Percentiles rank a stretch among this genome's conserved stretches.
Evolutionary conservation across 108 stramenopile species (phyloP).

Genomic region (Nannochloropsis oceanica): DNA sequence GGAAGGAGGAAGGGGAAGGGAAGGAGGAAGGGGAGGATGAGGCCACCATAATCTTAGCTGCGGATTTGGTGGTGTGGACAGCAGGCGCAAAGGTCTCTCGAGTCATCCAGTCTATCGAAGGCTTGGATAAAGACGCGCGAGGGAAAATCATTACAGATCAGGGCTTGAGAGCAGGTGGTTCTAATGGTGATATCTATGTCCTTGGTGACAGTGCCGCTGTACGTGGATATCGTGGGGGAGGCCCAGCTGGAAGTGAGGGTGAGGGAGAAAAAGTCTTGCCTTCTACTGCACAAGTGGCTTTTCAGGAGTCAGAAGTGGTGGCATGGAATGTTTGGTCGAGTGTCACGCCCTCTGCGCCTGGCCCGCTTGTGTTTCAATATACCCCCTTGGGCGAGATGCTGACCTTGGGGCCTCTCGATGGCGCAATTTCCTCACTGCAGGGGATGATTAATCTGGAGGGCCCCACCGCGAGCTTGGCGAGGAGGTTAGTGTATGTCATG

Average conservation of each 20-base stretch:
- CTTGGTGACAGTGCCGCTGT: background rate
- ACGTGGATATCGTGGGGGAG: background rate
- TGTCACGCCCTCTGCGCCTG: background rate
- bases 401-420: constrained; percentile 28
- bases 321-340: constrained; percentile 29
- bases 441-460: constrained; percentile 50
- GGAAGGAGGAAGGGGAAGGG: background rate
- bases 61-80: constrained; percentile 21
- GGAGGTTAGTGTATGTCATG: constrained; percentile 53
- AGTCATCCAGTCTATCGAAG: background rate
- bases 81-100: constrained; percentile 3
- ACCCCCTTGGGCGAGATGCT: constrained; percentile 58
- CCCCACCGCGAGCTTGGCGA: constrained; percentile 44
- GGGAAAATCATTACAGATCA: constrained; percentile 5
- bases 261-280: constrained; percentile 2
- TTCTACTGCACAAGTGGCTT: constrained; percentile 26
- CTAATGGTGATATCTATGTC: background rate
- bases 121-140: background rate
- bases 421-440: constrained; percentile 32
- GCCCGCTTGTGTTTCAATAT: constrained; percentile 41
- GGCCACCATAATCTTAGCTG: background rate
- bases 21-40: background rate
- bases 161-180: background rate
- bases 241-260: constrained; percentile 4
- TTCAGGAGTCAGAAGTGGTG: constrained; percentile 30